Base-by-base conservation (phyloP, 2,329 filamentous ascomycete genomes). In the Gremmenia infestans region DNA sequence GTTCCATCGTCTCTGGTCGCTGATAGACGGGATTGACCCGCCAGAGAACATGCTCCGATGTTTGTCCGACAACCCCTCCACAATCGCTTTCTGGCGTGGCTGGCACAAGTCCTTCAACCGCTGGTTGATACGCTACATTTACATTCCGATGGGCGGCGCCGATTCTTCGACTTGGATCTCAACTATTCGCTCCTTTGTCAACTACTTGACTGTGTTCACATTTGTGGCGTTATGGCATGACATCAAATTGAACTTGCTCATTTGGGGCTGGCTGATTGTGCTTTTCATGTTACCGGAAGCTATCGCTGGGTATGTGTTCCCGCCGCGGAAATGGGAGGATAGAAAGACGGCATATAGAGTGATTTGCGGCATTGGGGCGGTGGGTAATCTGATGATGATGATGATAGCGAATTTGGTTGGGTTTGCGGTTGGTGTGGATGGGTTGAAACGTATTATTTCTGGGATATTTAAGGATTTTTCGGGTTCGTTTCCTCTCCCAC, bases 181-280 rank as follows among this genome's bases (percentile, higher is more conserved):
- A 39, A 72, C 75, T 19, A 83, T 79, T 46, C 76, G 81, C 15
- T 85, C 85, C 0, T 77, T 93, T 2, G 66, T 83, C 51, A 97
- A 93, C 55, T 94, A 91, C 70, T 76, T 95, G 2, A 74, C 87
- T 4, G 89, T 96, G 35, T 99, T 99, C 70, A 97, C 91, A 0
- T 99, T 99, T 67, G 94, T 99, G 23, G 95, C 94, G 0, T 78
- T 99, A 28, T 99, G 94, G 94, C 94, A 99, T 73, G 94, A 99
- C 67, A 96, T 99, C 67, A 87, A 96, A 73, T 81, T 97, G 32
- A 83, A 88, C 9, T 78, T 99, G 40, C 80, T 99, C 35, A 87
- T 96, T 71, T 99, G 94, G 94, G 93, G 94, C 28, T 99, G 94
- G 94, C 80, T 99, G 40, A 85, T 99, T 60, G 92, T 95, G 0